Base-by-base conservation (phyloP, 805 yeast species). In the Saccharomycopsis fodiens region DNA sequence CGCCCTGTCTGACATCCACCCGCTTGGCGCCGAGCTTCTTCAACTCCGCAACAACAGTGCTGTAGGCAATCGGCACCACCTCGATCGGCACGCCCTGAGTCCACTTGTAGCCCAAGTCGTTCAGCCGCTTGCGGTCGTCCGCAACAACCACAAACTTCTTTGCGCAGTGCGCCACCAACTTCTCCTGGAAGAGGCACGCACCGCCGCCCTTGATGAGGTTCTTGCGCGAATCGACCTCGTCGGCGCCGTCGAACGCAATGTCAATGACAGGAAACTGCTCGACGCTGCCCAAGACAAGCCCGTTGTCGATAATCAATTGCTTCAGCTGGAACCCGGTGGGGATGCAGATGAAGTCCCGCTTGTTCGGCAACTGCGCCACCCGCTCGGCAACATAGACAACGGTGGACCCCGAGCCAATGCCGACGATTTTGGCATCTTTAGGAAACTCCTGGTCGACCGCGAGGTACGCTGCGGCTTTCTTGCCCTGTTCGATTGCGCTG, bases 121-220 rank as follows among this genome's bases (percentile, higher is more conserved):
- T 59, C 17, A 94, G 79, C 58, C 78, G 81, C 67, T 93, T 93
- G 59, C 96, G 73, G 61, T 78, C 82, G 64, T 93, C 98, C 1
- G 97, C 98, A 42, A 93, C 97, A 17, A 91, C 73, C 22, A 93
- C 70, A 59, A 91, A 88, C 56, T 74, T 75, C 48, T 74, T 68
- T 2, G 96, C 79, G 51, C 86, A 78, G 46, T 77, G 73, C 15
- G 96, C 96, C 12, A 93, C 96, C 44, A 93, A 72, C 66, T 93
- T 93, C 63, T 93, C 99, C 67, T 91, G 98, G 67, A 93, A 82
- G 52, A 88, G 70, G 64, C 99, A 93, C 1, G 97, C 99, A 35
- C 99, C 99, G 41, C 99, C 99, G 54, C 99, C 99, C 66, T 93
- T 93, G 62, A 93, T 93, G 57, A 89, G 79, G 60, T 88, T 85